Base-by-base conservation (phyloP, 257 asterid genomes). In the Anisodus tanguticus region DNA sequence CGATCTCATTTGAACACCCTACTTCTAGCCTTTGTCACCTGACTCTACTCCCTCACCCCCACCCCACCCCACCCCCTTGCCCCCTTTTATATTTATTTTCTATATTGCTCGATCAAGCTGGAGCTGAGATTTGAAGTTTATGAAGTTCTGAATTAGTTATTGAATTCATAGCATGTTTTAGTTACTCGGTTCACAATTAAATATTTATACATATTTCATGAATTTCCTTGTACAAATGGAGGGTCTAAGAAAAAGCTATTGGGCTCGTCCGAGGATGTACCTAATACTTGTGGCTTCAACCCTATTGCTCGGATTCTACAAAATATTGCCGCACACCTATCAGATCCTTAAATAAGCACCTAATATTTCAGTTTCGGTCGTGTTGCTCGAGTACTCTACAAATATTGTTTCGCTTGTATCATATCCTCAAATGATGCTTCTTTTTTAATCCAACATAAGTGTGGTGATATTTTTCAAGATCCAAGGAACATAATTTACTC, bases 11-110 rank as follows among this genome's bases (percentile, higher is more conserved):
- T 31, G 35, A 31, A 31, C 35, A 31, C 35, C 35, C 35, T 31
- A 31, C 57, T 79, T 49, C 82, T 85, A 79, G 63, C 87, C 81
- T 86, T 68, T 84, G 59, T 67, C 88, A 85, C 90, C 83, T 84
- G 58, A 84, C 26, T 13, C 62, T 64, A 80, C 10, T 5, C 62
- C 80, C 78, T 74, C 12, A 1, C 6, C 58, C 58, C 6, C 3
- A 31, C 35, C 35, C 35, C 2, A 31, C 35, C 35, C 26, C 26
- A 22, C 26, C 35, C 35, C 35, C 35, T 31, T 1, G 12, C 2
- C 9, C 7, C 12, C 63, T 19, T 17, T 11, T 9, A 13, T 26
- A 55, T 31, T 79, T 53, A 7, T 17, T 67, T 41, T 41, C 6
- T 41, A 41, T 41, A 41, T 41, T 41, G 45, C 45, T 3, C 45